These are phyloP conservation scores for Leersia perrieri DNA, from an alignment of 176 grass and related monocot species.

Conservation along the genomic window DNA sequence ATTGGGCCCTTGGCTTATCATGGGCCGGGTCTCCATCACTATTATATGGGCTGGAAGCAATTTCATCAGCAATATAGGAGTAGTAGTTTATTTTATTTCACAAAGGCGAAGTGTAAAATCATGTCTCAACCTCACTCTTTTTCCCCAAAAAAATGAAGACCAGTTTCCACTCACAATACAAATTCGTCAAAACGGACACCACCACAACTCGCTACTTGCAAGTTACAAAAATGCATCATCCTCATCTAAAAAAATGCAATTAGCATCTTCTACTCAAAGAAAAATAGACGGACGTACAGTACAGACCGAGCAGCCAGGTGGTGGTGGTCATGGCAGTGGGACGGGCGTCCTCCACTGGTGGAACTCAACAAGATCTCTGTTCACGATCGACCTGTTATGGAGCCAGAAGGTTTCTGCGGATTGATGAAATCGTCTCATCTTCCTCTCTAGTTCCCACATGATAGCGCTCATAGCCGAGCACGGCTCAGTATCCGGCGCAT, in stretches of 20 bases:
- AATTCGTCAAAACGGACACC: no score
- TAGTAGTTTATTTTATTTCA: neutral
- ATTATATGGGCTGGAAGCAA: no score
- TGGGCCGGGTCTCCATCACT: no score
- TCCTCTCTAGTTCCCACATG: constrained; percentile 82
- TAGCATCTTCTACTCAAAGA: neutral
- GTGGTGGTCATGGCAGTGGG: constrained; percentile 55
- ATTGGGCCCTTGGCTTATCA: no score
- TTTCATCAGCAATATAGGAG: no score
- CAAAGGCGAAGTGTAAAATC: no score
- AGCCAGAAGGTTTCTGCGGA: constrained; percentile 89
- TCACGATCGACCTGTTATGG: constrained; percentile 75
- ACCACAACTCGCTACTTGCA: neutral
- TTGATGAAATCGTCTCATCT: constrained; percentile 79
- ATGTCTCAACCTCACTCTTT: no score
- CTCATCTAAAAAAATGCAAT: neutral
- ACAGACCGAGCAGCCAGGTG: neutral
- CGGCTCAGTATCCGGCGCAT: constrained; percentile 50
- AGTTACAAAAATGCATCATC: neutral
- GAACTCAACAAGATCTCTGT: constrained; percentile 73
- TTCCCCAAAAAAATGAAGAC: no score
- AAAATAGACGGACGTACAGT: neutral
- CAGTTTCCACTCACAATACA: no score
- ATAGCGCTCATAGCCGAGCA: constrained; percentile 88
- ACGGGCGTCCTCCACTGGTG: constrained; percentile 69